Evolutionary conservation across 805 yeast species (phyloP).

Genomic region (Nakazawaea sp.): DNA sequence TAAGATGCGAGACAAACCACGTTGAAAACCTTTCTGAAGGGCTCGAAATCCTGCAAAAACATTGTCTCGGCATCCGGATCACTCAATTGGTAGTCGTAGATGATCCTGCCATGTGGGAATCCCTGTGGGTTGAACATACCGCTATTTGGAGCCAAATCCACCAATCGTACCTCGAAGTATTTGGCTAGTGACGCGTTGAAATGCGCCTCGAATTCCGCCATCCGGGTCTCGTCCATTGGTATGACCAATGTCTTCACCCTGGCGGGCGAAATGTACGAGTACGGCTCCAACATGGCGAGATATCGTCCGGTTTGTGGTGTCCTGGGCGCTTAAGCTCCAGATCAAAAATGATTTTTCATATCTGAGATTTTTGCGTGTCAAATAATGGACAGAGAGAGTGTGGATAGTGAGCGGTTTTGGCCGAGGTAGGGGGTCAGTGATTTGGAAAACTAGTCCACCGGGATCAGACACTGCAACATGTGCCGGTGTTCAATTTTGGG

Average conservation of each 20-base stretch:
- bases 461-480: no score
- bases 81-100: conserved; percentile 46
- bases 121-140: conserved; percentile 77
- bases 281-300: conserved; percentile 26
- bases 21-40: conserved; percentile 71
- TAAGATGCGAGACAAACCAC: conserved; percentile 40
- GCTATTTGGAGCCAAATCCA: conserved; percentile 66
- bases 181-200: conserved; percentile 32
- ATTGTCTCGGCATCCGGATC: conserved; percentile 48
- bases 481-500: no score
- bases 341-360: no score
- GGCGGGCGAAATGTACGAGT: conserved; percentile 56
- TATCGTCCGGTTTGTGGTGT: background rate
- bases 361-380: no score
- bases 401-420: no score
- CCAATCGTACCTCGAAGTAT: conserved; percentile 58
- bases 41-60: conserved; percentile 83
- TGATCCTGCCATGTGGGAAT: conserved; percentile 70
- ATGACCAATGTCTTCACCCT: conserved; percentile 59
- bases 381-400: no score
- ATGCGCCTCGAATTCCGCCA: conserved; percentile 34
- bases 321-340: no score
- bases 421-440: no score
- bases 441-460: no score
- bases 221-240: conserved; percentile 50